A percentile compares a stretch with the other conserved stretches of the same genome.
phyloP scores from a whole-genome alignment of 352 stramenopile species.

The Hyaloperonospora brassicae region DNA sequence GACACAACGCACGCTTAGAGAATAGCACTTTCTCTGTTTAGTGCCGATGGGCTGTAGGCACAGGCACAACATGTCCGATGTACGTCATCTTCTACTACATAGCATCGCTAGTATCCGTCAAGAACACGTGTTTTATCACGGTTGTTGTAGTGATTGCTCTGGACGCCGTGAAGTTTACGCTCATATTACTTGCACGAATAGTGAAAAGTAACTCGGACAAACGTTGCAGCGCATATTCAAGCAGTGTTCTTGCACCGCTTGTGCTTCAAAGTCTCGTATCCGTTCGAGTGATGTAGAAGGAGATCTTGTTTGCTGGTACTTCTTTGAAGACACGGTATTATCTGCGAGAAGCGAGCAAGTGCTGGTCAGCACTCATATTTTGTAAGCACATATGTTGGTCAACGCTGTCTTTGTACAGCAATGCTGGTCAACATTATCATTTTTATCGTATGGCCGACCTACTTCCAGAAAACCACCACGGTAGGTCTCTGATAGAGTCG shows the following conservation, averaged over 20 bases:
- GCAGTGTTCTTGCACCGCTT: too few relatives aligned
- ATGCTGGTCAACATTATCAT: too few relatives aligned
- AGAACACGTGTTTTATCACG: conserved; percentile 38
- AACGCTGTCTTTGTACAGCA: too few relatives aligned
- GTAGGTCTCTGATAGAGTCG: too few relatives aligned
- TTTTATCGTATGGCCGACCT: too few relatives aligned
- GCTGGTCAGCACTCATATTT: too few relatives aligned
- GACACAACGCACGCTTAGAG: conserved; percentile 34
- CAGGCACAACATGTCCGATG: conserved; percentile 36
- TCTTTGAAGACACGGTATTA: conserved; percentile 36
- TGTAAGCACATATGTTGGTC: too few relatives aligned
- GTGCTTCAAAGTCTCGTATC: conserved; percentile 29
- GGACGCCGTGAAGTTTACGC: conserved; percentile 42
- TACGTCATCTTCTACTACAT: conserved; percentile 62
- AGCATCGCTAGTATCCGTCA: conserved; percentile 60
- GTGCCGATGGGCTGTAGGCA: conserved; percentile 24
- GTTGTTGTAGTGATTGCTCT: conserved; percentile 59
- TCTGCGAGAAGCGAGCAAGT: conserved; percentile 24
- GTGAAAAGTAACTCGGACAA: neutral
- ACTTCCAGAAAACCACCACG: too few relatives aligned
- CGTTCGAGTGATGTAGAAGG: conserved; percentile 61
- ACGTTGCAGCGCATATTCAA: neutral
- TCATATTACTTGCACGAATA: conserved; percentile 37
- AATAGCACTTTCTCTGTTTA: conserved; percentile 52
- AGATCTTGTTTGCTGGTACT: conserved; percentile 53